Base-by-base conservation (phyloP, 176 grass and related monocot species). In the Zizania latifolia region DNA sequence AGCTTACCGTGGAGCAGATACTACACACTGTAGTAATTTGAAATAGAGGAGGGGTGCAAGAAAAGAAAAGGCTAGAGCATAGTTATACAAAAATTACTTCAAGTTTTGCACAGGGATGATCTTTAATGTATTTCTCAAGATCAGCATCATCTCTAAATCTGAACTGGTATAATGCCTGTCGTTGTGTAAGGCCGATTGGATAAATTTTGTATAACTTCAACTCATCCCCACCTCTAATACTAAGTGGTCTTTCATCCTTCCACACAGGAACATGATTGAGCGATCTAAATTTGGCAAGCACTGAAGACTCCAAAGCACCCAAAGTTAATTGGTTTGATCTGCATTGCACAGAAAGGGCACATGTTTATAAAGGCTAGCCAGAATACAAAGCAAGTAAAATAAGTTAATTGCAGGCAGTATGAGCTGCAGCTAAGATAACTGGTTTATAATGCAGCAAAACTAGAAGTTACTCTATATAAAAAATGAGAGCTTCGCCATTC, bases 51-150 rank as follows among this genome's bases (percentile, higher is more conserved):
- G n/a, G 23, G 13, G 17, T 1, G 27, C n/a, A 28, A 10, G n/a
- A 13, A 0, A 2, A 64, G n/a, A 63, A 48, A 41, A 33, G 39
- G n/a, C 32, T 43, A 54, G 21, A 53, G 27, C 70, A 48, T 55
- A 41, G 65, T 74, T 84, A 98, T 71, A 98, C 91, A 89, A 98
- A 97, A 87, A 97, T 87, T 15, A 92, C 91, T 86, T 98, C 91
- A 72, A 98, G 76, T 67, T 92, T 98, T 55, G 86, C 84, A 79
- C 94, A 98, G 23, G 91, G 89, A 68, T 93, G 92, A 48, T 86
- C 88, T 70, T 83, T 83, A 40, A 98, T 85, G 40, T 98, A 83
- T 65, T 71, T 85, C 66, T 76, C 81, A 48, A 98, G 77, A 43
- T 89, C 88, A 19, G 82, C 74, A 57, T 97, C 90, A 67, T 86